A percentile compares a stretch with the other conserved stretches of the same genome.
Evolutionary conservation across 306 rosid genomes (phyloP).

Genomic region (Mimosa bimucronata): DNA sequence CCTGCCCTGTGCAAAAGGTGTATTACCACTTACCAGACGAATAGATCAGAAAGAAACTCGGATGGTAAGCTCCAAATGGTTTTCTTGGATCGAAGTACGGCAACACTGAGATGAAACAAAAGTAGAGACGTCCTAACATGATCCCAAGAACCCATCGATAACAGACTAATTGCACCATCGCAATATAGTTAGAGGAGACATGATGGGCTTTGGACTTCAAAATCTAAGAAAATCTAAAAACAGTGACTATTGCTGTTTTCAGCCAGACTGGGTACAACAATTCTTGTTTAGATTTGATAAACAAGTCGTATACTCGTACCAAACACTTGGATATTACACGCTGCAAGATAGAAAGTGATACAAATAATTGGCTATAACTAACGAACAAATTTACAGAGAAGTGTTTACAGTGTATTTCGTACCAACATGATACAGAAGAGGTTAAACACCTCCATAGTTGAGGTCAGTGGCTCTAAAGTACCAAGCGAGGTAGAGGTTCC

Average conservation of each 20-base stretch:
- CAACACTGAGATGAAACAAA: too few species aligned
- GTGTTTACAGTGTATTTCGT: slow-evolving; percentile 43
- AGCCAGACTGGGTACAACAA: background rate
- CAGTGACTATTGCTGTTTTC: background rate
- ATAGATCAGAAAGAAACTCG: background rate
- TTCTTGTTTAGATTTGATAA: background rate
- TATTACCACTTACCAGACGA: background rate
- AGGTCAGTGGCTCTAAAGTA: slow-evolving; percentile 14
- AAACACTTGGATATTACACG: background rate
- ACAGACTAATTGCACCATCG: background rate
- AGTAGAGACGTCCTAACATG: background rate
- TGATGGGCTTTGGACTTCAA: background rate
- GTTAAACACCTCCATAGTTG: slow-evolving; percentile 46
- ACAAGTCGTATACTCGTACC: background rate
- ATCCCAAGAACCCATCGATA: background rate
- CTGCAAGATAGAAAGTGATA: background rate
- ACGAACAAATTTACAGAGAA: slow-evolving; percentile 38
- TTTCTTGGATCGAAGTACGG: too few species aligned
- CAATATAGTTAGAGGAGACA: background rate
- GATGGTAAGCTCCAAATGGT: background rate
- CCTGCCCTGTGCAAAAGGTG: background rate
- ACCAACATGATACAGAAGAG: slow-evolving; percentile 30
- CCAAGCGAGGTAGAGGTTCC: slow-evolving; percentile 36
- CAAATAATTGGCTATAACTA: slow-evolving; percentile 34
- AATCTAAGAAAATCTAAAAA: background rate